A percentile compares a stretch with the other conserved stretches of the same genome.
These are phyloP conservation scores for Cenchrus fungigraminus DNA, from an alignment of 176 grass and related monocot species.

Conservation along the genomic window DNA sequence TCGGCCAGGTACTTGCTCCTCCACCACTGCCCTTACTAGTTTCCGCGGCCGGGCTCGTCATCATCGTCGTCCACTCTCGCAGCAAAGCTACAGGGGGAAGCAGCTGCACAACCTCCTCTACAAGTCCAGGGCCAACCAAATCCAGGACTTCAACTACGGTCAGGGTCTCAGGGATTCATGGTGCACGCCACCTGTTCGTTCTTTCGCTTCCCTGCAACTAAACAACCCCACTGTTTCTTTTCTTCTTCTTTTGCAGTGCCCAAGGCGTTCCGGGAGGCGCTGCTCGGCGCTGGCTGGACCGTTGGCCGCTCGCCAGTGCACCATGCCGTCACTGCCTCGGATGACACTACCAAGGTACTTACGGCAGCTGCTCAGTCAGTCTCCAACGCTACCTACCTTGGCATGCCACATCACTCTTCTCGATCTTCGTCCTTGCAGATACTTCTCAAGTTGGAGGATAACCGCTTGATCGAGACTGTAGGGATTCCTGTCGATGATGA, in stretches of 20 bases:
- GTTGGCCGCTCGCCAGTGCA: slow-evolving; percentile 83
- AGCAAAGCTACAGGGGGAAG: slow-evolving; percentile 94
- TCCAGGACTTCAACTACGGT: slow-evolving; percentile 78
- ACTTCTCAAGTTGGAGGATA: slow-evolving; percentile 95
- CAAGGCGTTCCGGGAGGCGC: slow-evolving; percentile 72
- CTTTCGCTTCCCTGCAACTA: slow-evolving; percentile 21
- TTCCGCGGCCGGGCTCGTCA: too few species aligned
- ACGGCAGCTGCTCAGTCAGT: too few species aligned
- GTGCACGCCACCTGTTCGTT: slow-evolving; percentile 37
- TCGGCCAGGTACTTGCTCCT: slow-evolving; percentile 57
- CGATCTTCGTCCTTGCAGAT: slow-evolving; percentile 52
- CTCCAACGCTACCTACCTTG: too few species aligned
- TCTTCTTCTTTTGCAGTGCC: slow-evolving; percentile 51
- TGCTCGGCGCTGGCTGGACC: slow-evolving; percentile 69
- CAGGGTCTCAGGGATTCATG: neutral
- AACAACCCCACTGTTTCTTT: neutral
- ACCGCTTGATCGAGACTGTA: slow-evolving; percentile 87
- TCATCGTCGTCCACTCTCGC: neutral
- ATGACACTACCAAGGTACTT: slow-evolving; percentile 80
- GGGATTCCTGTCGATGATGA: slow-evolving; percentile 83
- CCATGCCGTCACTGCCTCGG: slow-evolving; percentile 66
- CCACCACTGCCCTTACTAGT: too few species aligned
- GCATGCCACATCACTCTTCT: neutral
- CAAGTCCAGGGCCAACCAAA: slow-evolving; percentile 83
- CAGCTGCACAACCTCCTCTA: slow-evolving; percentile 91